phyloP scores from a whole-genome alignment of 441 rosid species.

The Pelargonium fulgidum region DNA sequence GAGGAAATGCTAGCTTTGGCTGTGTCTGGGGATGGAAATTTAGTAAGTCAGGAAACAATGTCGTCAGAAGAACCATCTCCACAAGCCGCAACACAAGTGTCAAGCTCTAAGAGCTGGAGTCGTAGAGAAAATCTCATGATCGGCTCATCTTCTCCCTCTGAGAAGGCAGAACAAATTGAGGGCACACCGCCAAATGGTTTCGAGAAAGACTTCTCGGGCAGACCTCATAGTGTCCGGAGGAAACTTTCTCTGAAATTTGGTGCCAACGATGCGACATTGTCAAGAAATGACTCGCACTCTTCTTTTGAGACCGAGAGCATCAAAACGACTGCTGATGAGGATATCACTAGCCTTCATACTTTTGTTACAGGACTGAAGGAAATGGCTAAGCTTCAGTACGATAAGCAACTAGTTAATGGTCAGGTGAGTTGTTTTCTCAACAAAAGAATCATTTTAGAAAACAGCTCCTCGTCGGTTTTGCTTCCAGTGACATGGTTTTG shows the following conservation, averaged over 20 bases:
- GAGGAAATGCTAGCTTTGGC: slow-evolving; percentile 29
- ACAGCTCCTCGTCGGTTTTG: not conserved
- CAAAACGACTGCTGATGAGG: slow-evolving; percentile 39
- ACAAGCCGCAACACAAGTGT: slow-evolving; percentile 33
- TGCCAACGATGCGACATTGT: slow-evolving; percentile 14
- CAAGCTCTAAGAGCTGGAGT: slow-evolving; percentile 52
- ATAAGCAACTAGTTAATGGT: slow-evolving; percentile 36
- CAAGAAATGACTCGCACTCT: slow-evolving; percentile 28
- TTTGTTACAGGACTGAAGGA: slow-evolving; percentile 30
- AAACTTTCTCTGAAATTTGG: slow-evolving; percentile 32
- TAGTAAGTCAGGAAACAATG: slow-evolving; percentile 20
- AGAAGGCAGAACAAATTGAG: slow-evolving; percentile 29
- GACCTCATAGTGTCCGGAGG: slow-evolving; percentile 31
- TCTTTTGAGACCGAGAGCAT: slow-evolving; percentile 59
- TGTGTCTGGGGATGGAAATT: too few relatives aligned
- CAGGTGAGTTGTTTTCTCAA: slow-evolving; percentile 33
- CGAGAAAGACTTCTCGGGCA: slow-evolving; percentile 36
- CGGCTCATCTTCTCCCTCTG: slow-evolving; percentile 27
- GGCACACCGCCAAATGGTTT: slow-evolving; percentile 35
- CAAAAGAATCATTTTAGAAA: not conserved
- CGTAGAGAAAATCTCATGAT: slow-evolving; percentile 44
- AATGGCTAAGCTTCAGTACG: slow-evolving; percentile 27
- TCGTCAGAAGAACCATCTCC: slow-evolving; percentile 30
- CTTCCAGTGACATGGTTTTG: slow-evolving; percentile 22
- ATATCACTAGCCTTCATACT: slow-evolving; percentile 26